phyloP scores from a whole-genome alignment of 495 filamentous ascomycete genomes.

The Neurospora sp. region DNA sequence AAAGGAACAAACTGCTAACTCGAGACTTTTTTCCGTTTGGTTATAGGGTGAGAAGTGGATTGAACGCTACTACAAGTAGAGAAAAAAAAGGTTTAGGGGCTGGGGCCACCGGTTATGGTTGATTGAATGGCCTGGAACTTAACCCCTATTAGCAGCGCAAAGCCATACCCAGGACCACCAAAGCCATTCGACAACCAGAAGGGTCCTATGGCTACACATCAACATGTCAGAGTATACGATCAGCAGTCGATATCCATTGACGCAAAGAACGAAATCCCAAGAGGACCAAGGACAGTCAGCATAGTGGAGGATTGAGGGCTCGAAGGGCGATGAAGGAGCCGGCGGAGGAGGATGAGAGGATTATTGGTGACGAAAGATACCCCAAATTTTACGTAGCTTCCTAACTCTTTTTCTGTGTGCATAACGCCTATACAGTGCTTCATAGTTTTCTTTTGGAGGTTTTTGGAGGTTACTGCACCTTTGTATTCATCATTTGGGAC shows the following conservation, averaged over 20 bases:
- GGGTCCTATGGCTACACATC: not conserved
- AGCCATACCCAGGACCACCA: not conserved
- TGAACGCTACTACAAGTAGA: conserved; percentile 11
- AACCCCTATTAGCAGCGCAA: not conserved
- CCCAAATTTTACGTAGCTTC: not conserved
- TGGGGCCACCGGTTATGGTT: not conserved
- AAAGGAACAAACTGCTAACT: not conserved
- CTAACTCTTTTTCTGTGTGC: not conserved
- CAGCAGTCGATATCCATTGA: not conserved
- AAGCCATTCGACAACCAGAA: not conserved
- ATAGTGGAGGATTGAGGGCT: not conserved
- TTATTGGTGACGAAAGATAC: not conserved
- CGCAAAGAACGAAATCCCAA: not conserved
- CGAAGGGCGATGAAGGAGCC: not conserved
- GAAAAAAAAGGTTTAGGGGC: not conserved
- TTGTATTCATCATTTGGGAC: not conserved
- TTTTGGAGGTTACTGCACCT: not conserved
- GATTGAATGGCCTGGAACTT: not conserved
- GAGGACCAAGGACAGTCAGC: not conserved
- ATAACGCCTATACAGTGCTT: not conserved
- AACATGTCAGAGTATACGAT: not conserved
- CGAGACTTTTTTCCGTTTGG: not conserved
- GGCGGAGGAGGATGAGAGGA: not conserved
- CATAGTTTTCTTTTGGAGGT: not conserved
- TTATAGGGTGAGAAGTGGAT: conserved; percentile 17